Evolutionary conservation across 768 basidiomycete genomes (phyloP), one percentile per base, ranked within the genome.

Genomic region (Mycena rosella): DNA sequence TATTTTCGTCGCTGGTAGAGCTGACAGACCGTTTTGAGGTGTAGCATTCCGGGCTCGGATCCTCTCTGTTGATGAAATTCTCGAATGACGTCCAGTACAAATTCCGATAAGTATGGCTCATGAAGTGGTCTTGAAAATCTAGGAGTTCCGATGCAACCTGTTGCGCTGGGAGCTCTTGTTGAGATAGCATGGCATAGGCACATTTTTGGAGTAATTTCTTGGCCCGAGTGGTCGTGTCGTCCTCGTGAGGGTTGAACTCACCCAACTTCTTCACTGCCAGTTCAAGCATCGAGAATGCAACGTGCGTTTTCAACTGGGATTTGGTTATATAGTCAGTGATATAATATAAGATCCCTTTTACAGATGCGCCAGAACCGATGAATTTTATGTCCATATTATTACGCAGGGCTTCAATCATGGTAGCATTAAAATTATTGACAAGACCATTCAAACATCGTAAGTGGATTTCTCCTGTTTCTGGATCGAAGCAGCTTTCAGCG

Each of bases 291-390:
- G 64, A 55, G 14, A 67, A 62, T 3, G 73, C 66, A 0, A 73
- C 67, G 57, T 79, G 70, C 0, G 70, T 45, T 6, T 72, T 69
- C 18, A 79, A n/a, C 9, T 73, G 48, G 2, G 67, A 51, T 53
- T 81, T 81, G 0, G 78, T 81, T 4, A 82, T 34, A 11, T 82
- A 81, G 40, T 82, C 81, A 0, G 78, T 80, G 0, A 80, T 73
- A 22, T 82, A 81, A 45, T 73, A 80, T 0, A 81, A 53, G 0
- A 79, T 55, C 0, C 74, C 80, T 53, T 80, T 81, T 0, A 76
- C 78, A 0, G 71, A 70, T 18, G 65, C 65, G 0, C 79, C 79
- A 0, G 77, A 80, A 0, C 73, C 75, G 3, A 67, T 67, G 13
- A 65, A 65, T 34, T 65, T 59, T 14, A 65, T 65, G 18, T n/a